Percentiles rank a stretch among this genome's conserved stretches.
Conservation (phyloP, 495 filamentous ascomycete species). For the Podospora pseudopauciseta region DNA sequence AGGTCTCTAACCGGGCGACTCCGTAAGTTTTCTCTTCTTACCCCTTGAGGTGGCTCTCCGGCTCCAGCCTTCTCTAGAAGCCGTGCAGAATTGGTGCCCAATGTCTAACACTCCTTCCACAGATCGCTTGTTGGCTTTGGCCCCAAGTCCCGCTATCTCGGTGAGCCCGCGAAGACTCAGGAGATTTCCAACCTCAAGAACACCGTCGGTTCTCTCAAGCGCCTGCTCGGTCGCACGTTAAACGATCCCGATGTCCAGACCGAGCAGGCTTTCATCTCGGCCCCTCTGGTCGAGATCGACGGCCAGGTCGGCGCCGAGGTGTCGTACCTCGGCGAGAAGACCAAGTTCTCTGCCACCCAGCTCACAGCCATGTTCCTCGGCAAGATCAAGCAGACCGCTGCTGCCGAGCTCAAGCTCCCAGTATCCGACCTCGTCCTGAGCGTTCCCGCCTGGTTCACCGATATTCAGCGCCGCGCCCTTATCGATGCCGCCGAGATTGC, state of each 20-base stretch:
- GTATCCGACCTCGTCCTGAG: conserved; percentile 95
- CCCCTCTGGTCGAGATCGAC: conserved; percentile 79
- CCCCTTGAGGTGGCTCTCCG: conserved; percentile 6
- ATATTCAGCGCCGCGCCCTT: conserved; percentile 81
- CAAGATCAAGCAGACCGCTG: conserved; percentile 86
- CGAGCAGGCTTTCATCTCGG: conserved; percentile 89
- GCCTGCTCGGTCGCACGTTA: conserved; percentile 78
- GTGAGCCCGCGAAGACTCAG: conserved; percentile 95
- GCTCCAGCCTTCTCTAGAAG: background rate
- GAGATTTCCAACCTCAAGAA: conserved; percentile 99
- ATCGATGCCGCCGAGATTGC: conserved; percentile 94
- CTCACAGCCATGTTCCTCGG: conserved; percentile 91
- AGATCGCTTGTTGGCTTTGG: conserved; percentile 95
- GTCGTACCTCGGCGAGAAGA: conserved; percentile 88
- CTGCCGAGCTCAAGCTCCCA: conserved; percentile 82
- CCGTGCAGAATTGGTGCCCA: background rate
- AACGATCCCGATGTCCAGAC: conserved; percentile 88
- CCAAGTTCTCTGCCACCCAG: conserved; percentile 87
- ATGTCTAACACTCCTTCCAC: conserved; percentile 15
- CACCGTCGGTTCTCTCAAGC: conserved; percentile 88
- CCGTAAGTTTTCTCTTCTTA: conserved; percentile 62
- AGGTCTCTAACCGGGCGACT: conserved; percentile 97
- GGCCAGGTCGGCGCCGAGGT: conserved; percentile 96
- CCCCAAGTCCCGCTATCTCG: conserved; percentile 86
- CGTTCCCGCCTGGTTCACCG: conserved; percentile 95